Conservation (phyloP, 1,139 yeast genomes). For the Maudiozyma humilis region DNA sequence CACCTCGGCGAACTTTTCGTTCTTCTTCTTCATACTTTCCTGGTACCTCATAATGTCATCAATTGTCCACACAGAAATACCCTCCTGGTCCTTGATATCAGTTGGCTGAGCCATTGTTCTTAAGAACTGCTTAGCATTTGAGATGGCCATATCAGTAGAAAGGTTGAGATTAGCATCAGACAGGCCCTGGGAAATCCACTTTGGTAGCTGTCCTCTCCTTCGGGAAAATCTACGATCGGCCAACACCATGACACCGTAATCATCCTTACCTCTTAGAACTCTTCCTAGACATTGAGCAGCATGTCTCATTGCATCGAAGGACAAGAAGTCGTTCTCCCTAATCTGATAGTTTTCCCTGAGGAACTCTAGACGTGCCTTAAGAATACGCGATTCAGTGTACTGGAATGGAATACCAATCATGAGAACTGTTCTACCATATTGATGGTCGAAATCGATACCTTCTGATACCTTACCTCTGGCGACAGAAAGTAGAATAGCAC, state of each 20-base stretch:
- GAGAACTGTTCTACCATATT: constrained; percentile 91
- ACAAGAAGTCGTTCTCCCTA: constrained; percentile 84
- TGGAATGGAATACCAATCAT: constrained; percentile 99
- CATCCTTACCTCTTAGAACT: constrained; percentile 94
- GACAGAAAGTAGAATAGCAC: constrained; percentile 90
- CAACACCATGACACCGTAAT: constrained; percentile 95
- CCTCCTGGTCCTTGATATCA: constrained; percentile 85
- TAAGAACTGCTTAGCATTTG: constrained; percentile 84
- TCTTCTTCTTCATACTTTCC: constrained; percentile 36
- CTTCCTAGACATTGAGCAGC: constrained; percentile 98
- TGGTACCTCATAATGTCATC: constrained; percentile 63
- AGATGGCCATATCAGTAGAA: constrained; percentile 96
- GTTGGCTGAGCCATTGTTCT: constrained; percentile 93
- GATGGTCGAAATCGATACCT: constrained; percentile 98
- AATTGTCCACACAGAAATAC: constrained; percentile 86
- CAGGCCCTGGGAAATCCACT: constrained; percentile 93
- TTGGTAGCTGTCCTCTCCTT: constrained; percentile 81
- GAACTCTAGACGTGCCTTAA: constrained; percentile 90
- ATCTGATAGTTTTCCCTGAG: constrained; percentile 87
- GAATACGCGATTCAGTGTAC: constrained; percentile 91
- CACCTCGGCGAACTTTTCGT: constrained; percentile 7
- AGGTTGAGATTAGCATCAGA: constrained; percentile 84
- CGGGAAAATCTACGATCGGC: constrained; percentile 90
- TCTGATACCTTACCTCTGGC: constrained; percentile 99
- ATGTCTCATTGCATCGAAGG: constrained; percentile 99